These are phyloP conservation scores for Trametes villosa DNA, from an alignment of 768 basidiomycete genomes.

Conservation along the genomic window DNA sequence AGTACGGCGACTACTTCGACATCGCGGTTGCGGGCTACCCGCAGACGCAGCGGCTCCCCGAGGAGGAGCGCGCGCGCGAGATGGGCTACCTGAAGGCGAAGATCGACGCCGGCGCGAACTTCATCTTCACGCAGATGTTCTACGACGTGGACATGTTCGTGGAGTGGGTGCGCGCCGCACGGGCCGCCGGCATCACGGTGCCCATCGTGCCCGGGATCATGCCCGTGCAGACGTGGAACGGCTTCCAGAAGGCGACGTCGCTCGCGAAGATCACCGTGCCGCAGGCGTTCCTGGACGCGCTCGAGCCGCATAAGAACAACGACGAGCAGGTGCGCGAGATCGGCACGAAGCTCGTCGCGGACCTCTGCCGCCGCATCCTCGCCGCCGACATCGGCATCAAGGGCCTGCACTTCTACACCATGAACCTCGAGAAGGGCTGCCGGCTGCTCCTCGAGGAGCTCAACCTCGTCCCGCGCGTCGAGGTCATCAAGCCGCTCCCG, in stretches of 20 bases:
- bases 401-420: constrained; percentile 95
- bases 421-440: constrained; percentile 96
- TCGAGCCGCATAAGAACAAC: constrained; percentile 88
- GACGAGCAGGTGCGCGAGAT: constrained; percentile 92
- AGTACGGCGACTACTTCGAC: constrained; percentile 93
- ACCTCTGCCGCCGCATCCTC: constrained; percentile 90
- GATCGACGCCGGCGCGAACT: constrained; percentile 84
- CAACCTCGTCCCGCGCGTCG: constrained; percentile 82
- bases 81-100: constrained; percentile 89
- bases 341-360: constrained; percentile 92
- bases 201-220: constrained; percentile 95
- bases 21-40: constrained; percentile 95
- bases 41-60: constrained; percentile 73
- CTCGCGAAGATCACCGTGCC: constrained; percentile 83
- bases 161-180: constrained; percentile 83
- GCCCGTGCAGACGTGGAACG: constrained; percentile 96
- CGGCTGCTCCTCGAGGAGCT: constrained; percentile 95
- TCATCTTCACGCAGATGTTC: constrained; percentile 99
- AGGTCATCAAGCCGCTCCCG: constrained; percentile 92
- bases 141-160: constrained; percentile 93
- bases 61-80: constrained; percentile 76
- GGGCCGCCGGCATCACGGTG: constrained; percentile 84
- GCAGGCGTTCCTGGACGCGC: constrained; percentile 67
- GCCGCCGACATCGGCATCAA: constrained; percentile 79
- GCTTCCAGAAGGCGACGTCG: constrained; percentile 82